Conservation (phyloP, 768 basidiomycete species). For the Hypholoma fasciculare region DNA sequence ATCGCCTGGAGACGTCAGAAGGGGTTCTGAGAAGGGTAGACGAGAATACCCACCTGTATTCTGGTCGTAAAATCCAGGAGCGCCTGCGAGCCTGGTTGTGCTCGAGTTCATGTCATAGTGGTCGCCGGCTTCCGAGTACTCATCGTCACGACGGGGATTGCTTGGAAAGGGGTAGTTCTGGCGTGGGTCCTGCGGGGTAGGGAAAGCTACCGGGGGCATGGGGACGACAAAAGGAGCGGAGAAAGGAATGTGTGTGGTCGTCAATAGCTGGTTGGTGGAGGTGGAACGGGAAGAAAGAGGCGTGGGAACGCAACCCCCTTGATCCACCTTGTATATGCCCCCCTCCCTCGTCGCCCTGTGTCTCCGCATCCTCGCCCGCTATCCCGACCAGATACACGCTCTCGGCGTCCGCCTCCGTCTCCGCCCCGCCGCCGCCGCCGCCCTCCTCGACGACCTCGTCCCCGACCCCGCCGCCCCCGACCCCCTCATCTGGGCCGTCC, state of each 20-base stretch:
- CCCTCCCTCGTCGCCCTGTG: conserved; percentile 59
- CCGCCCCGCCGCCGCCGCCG: conserved; percentile 29
- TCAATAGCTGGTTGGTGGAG: conserved; percentile 17
- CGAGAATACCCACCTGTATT: conserved; percentile 22
- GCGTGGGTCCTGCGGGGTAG: conserved; percentile 18
- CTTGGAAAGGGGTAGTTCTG: conserved; percentile 24
- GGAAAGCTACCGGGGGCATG: conserved; percentile 20
- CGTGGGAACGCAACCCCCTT: conserved; percentile 15
- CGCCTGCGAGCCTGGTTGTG: conserved; percentile 53
- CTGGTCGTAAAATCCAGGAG: conserved; percentile 41
- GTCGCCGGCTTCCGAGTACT: conserved; percentile 54
- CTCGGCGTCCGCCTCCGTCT: conserved; percentile 40
- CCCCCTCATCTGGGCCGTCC: conserved; percentile 60
- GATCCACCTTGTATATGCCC: conserved; percentile 22
- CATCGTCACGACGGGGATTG: conserved; percentile 36
- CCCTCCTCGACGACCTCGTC: conserved; percentile 37
- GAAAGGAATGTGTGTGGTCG: conserved; percentile 22
- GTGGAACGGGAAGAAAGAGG: conserved; percentile 18
- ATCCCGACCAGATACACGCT: conserved; percentile 43
- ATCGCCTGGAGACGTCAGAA: conserved; percentile 19
- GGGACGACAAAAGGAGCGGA: conserved; percentile 15
- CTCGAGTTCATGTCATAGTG: conserved; percentile 57
- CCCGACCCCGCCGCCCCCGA: conserved; percentile 33
- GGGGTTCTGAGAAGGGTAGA: conserved; percentile 3
- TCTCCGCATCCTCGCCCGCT: conserved; percentile 39